Evolutionary conservation across 306 rosid genomes (phyloP).

Genomic region (Cucurbita argyrosperma): DNA sequence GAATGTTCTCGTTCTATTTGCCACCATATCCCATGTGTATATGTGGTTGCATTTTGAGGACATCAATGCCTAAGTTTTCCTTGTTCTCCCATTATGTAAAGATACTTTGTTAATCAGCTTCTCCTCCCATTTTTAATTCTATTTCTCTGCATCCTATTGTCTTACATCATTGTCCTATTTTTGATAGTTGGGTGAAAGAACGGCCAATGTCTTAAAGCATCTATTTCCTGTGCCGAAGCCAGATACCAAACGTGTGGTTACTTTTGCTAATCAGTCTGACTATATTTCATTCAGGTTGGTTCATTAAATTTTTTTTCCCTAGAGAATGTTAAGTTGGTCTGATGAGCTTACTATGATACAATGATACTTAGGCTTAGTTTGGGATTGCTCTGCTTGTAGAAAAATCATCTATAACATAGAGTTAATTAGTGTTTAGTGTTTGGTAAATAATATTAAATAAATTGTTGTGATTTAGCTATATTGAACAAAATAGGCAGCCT

Average conservation of each 20-base stretch:
- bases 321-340: neutral
- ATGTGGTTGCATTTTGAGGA: neutral
- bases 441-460: neutral
- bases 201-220: slow-evolving; percentile 70
- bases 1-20: neutral
- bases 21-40: neutral
- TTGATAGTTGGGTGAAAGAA: slow-evolving; percentile 65
- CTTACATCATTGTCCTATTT: slow-evolving; percentile 12
- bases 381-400: neutral
- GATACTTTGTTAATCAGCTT: neutral
- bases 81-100: neutral
- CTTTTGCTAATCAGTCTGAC: slow-evolving; percentile 71
- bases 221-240: slow-evolving; percentile 91
- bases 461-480: neutral
- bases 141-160: neutral
- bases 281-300: slow-evolving; percentile 72
- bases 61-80: neutral
- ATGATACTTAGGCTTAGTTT: neutral
- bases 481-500: neutral
- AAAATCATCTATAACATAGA: too few species aligned
- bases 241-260: slow-evolving; percentile 71
- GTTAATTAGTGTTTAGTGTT: neutral
- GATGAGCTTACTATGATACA: neutral
- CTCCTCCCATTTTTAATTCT: slow-evolving; percentile 1
- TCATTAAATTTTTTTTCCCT: neutral